phyloP scores from a whole-genome alignment of 1,284 basidiomycete genomes.

The Schizopora paradoxa region DNA sequence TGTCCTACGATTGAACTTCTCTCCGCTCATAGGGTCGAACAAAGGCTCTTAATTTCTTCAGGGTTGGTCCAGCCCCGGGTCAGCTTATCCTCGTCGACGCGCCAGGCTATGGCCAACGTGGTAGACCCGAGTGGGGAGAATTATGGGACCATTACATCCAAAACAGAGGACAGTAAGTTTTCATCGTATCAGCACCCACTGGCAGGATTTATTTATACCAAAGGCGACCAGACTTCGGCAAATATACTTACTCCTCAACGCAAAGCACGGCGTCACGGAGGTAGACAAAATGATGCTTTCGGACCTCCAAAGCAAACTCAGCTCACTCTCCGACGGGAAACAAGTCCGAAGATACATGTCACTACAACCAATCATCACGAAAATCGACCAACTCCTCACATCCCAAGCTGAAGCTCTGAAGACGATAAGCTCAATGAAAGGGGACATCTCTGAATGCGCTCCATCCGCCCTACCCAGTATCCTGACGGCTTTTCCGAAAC shows the following conservation, averaged over 20 bases:
- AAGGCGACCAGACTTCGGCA: constrained; percentile 47
- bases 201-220: neutral
- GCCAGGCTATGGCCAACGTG: constrained; percentile 71
- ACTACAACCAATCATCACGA: constrained; percentile 67
- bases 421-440: constrained; percentile 27
- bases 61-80: constrained; percentile 49
- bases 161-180: constrained; percentile 53
- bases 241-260: constrained; percentile 66
- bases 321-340: constrained; percentile 32
- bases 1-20: neutral
- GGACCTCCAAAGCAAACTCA: constrained; percentile 36
- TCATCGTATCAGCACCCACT: neutral
- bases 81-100: constrained; percentile 66
- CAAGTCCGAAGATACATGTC: constrained; percentile 28
- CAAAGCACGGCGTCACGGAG: constrained; percentile 52
- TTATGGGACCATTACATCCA: constrained; percentile 60
- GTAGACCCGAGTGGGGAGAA: constrained; percentile 66
- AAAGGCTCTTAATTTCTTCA: constrained; percentile 63
- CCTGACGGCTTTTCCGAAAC: constrained; percentile 46
- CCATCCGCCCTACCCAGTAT: constrained; percentile 62
- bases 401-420: constrained; percentile 28
- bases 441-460: constrained; percentile 45
- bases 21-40: constrained; percentile 53
- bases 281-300: constrained; percentile 57
- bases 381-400: constrained; percentile 45